phyloP scores from a whole-genome alignment of 495 filamentous ascomycete species.

The Penicillium crystallinum region DNA sequence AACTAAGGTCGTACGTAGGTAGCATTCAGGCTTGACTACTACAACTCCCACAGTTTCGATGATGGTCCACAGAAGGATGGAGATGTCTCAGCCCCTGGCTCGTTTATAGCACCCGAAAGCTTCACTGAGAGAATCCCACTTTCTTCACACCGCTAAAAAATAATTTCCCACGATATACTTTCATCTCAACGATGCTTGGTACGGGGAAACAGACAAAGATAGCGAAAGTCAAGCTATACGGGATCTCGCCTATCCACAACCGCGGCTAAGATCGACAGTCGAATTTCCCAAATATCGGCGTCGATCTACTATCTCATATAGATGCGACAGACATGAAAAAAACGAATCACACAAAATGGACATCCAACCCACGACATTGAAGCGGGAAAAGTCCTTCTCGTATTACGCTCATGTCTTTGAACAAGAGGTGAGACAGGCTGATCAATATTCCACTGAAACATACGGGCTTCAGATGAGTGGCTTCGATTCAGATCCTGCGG shows the following conservation, averaged over 20 bases:
- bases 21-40: too few species aligned
- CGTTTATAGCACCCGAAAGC: too few species aligned
- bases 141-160: too few species aligned
- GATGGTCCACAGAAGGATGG: too few species aligned
- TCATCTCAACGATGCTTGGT: not conserved
- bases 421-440: not conserved
- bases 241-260: not conserved
- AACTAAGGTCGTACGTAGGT: too few species aligned
- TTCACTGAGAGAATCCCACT: too few species aligned
- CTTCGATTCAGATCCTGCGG: not conserved
- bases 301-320: not conserved
- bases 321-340: not conserved
- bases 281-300: too few species aligned
- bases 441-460: conserved; percentile 1
- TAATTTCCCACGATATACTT: not conserved
- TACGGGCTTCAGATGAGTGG: not conserved
- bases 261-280: not conserved
- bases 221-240: not conserved
- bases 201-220: not conserved
- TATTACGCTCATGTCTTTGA: not conserved
- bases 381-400: not conserved
- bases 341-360: not conserved
- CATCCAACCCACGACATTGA: not conserved
- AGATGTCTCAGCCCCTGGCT: too few species aligned
- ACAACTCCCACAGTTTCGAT: too few species aligned